Conservation (phyloP, 345 rosid species). For the Eucalyptus sideroxylon region DNA sequence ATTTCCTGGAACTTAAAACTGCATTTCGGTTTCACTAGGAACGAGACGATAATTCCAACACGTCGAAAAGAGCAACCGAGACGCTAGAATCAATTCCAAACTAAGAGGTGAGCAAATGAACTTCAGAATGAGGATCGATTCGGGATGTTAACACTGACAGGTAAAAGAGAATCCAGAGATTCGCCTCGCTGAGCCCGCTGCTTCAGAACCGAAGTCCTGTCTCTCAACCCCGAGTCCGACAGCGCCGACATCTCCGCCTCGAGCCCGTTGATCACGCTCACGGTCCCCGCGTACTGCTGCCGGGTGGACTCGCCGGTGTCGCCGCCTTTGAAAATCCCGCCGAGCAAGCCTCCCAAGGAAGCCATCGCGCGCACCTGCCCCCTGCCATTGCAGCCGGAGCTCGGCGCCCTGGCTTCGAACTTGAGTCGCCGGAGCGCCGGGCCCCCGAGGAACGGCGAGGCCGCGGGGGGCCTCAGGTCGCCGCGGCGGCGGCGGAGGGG, state of each 20-base stretch:
- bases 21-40: background rate
- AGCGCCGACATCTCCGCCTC: constrained; percentile 49
- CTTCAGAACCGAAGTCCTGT: constrained; percentile 54
- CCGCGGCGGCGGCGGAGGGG: background rate
- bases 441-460: constrained; percentile 23
- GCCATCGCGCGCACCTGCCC: constrained; percentile 30
- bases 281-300: constrained; percentile 56
- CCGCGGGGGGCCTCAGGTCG: constrained; percentile 8
- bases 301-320: constrained; percentile 87
- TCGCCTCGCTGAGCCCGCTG: constrained; percentile 70
- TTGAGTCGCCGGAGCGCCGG: constrained; percentile 1
- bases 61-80: background rate
- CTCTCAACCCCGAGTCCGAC: constrained; percentile 60
- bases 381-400: background rate
- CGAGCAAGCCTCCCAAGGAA: constrained; percentile 70
- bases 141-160: constrained; percentile 26
- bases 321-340: constrained; percentile 76
- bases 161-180: constrained; percentile 76
- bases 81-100: background rate
- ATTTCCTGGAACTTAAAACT: background rate
- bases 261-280: constrained; percentile 38
- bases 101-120: background rate
- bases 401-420: constrained; percentile 2
- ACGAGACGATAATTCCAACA: background rate
- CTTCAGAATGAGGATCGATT: background rate